Evolutionary conservation across 305 asterid species (phyloP), one percentile per base, ranked within the genome.

Genomic region (Fraxinus ornus): DNA sequence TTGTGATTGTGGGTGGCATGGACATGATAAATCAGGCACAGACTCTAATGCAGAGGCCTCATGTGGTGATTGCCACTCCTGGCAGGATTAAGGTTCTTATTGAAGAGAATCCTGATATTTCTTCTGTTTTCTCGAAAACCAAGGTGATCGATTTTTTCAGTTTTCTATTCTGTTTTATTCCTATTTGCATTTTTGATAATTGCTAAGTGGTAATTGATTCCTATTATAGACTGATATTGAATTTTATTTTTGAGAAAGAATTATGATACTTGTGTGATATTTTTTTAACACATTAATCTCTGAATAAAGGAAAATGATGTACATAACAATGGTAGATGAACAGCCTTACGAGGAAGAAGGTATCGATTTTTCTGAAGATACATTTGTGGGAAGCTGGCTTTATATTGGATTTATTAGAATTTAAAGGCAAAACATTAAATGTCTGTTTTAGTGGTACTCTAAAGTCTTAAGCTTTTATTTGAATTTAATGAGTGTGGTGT

Each of bases 21-120:
- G 97, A 96, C 89, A 90, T 89, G 88, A 84, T 93, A 19, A 91
- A 66, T 83, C 99, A 96, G 89, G 80, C 98, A 0, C 92, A 91
- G 87, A 80, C 90, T 41, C 86, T 96, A 80, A 87, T 88, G 86
- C 90, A 80, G 86, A 90, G 94, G 86, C 98, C 99, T 0, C 98
- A 96, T 71, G 88, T 96, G 76, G 98, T 96, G 79, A 91, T 96
- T n/a, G 91, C 98, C 17, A 96, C 99, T 32, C 99, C 99, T 1
- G 99, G 99, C 15, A 90, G 99, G 89, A 91, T 96, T 84, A 96
- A 93, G 87, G 95, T 89, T 85, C 97, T 96, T 28, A 92, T 96
- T 73, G 91, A 93, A 77, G 86, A 90, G 79, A 92, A 90, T 90
- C 93, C 98, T 68, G 95, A 93, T 83, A 85, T 96, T 81, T 93